Base-by-base conservation (phyloP, 768 basidiomycete species). In the Sarcomyxa edulis region DNA sequence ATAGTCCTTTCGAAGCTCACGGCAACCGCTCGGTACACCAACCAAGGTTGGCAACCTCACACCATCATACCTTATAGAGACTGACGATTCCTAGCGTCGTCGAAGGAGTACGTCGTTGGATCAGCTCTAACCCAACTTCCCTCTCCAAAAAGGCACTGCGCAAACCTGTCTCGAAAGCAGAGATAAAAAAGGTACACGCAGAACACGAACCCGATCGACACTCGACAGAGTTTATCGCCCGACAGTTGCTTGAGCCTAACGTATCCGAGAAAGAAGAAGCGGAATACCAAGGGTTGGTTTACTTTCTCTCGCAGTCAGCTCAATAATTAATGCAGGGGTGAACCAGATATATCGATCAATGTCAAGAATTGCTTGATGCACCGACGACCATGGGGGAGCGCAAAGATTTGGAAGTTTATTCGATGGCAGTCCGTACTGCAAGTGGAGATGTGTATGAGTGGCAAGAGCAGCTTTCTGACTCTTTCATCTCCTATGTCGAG, bases 271-370 rank as follows among this genome's bases (percentile, higher is more conserved):
- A 69, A 21, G 85, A 90, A 52, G 69, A 77, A 43, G 64, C 69
- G 0, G 86, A 90, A 54, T 91, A 90, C 57, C 74, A 81, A 49
- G 78, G 78, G 81, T 83, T 35, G 22, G 72, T 55, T 9, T 11
- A 21, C 24, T 6, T 36, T 15, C 7, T 9, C 27, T 35, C 15
- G 15, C 12, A n/a, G 16, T 27, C 19, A 30, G 12, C 23, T 30
- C 49, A 18, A 49, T 24, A 10, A 28, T 16, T 15, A 25, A 18
- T 10, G 12, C 37, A 84, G 82, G n/a, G n/a, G n/a, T n/a, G n/a
- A n/a, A n/a, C n/a, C n/a, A n/a, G n/a, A 34, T 86, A 89, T 51
- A 79, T 89, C 48, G 81, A 84, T 50, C 83, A 88, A 52, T 81
- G 72, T 46, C 72, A 81, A 40, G 76, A 81, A 33, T 65, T 85